Base-by-base conservation (phyloP, 2,329 filamentous ascomycete genomes). In the Trichoderma asperellum region DNA sequence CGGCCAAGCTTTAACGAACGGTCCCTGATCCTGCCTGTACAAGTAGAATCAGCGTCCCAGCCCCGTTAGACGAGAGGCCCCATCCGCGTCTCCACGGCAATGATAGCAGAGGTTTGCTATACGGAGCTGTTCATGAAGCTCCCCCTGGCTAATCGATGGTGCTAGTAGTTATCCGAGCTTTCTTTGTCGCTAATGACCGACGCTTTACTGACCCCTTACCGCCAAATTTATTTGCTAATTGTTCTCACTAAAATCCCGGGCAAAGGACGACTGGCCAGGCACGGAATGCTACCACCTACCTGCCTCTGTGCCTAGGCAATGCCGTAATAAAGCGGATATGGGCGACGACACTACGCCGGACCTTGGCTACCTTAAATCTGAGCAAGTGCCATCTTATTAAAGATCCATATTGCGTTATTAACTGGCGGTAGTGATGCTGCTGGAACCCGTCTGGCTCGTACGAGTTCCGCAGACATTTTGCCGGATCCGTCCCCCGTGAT, bases 321-420 rank as follows among this genome's bases (percentile, higher is more conserved):
- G 35, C 63, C 55, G 37, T 67, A 43, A 18, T 59, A 49, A 58
- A 67, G 53, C 63, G 53, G 40, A 52, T 29, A 56, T 56, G 49
- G 40, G 35, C 49, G 61, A 64, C 24, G 34, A 43, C 40, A 43
- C 40, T 43, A 43, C 18, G 40, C 18, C 40, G 40, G 18, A 43
- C 7, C 18, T n/a, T 43, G 40, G 40, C 16, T 47, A 11, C 6
- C 21, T 29, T 52, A 27, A 14, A 55, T 21, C 61, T 27, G 43
- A 24, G 21, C 43, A 27, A 14, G 21, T 27, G 49, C 55, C 53
- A 18, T 58, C 24, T 43, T 55, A 64, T 64, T 64, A 64, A 52
- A 32, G 49, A 56, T 67, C 63, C 63, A 67, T 67, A 27, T 21
- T 67, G 63, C 63, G 63, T 67, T 58, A 67, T 67, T 67, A 67